These are phyloP conservation scores for Luvunga scandens DNA, from an alignment of 345 rosid species.

Conservation along the genomic window DNA sequence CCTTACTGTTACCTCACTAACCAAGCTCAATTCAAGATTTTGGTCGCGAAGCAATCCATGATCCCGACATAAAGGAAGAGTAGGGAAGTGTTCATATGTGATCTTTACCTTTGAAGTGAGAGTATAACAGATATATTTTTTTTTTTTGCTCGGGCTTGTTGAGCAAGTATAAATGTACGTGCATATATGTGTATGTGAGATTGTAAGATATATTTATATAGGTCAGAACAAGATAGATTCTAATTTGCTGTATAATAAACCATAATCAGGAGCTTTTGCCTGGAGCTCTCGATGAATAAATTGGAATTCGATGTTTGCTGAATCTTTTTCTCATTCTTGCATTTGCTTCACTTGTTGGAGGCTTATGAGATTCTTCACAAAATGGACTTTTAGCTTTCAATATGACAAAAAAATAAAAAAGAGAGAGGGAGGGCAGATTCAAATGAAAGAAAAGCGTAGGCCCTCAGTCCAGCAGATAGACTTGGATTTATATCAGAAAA, in stretches of 20 bases:
- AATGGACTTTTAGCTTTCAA: not conserved
- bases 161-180: not conserved
- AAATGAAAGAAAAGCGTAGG: conserved; percentile 16
- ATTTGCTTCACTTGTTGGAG: no score
- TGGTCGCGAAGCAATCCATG: not conserved
- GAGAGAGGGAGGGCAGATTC: conserved; percentile 2
- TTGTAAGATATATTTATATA: not conserved
- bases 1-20: conserved; percentile 7
- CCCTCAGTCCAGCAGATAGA: conserved; percentile 20
- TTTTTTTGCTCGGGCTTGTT: not conserved
- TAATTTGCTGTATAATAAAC: no score
- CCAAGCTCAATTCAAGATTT: conserved; percentile 5
- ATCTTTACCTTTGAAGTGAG: conserved; percentile 3
- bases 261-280: no score
- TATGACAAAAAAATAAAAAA: not conserved
- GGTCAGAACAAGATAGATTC: no score
- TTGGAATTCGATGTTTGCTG: no score
- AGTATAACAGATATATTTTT: not conserved
- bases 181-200: not conserved
- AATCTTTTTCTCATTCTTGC: no score
- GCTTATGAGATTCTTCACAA: not conserved
- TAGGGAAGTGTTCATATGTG: not conserved
- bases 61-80: conserved; percentile 7
- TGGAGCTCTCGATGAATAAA: no score
- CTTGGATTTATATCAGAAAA: conserved; percentile 29